Percentiles rank a stretch among this genome's conserved stretches.
These are phyloP conservation scores for Mycosphaerelloides madeirae DNA, from an alignment of 2,329 filamentous ascomycete genomes.

Conservation along the genomic window DNA sequence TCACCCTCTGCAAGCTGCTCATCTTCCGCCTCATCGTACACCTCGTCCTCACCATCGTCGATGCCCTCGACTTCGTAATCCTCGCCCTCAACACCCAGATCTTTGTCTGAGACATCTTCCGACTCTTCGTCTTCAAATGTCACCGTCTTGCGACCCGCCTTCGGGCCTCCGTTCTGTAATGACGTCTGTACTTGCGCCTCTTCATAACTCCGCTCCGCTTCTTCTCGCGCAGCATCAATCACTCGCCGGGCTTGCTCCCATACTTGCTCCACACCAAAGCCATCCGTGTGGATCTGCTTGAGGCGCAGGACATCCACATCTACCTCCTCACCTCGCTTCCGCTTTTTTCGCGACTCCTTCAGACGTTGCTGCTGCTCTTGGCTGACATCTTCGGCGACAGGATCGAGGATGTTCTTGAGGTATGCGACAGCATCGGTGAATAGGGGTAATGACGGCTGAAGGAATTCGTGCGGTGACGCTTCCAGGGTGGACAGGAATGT, in stretches of 20 bases:
- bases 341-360: constrained; percentile 66
- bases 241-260: constrained; percentile 92
- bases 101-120: constrained; percentile 24
- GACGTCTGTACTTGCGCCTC: constrained; percentile 29
- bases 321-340: constrained; percentile 60
- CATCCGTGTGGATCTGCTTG: constrained; percentile 77
- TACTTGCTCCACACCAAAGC: constrained; percentile 81
- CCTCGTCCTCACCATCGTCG: constrained; percentile 35
- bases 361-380: constrained; percentile 66
- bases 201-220: constrained; percentile 49
- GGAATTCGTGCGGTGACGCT: constrained; percentile 60
- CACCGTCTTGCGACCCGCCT: constrained; percentile 29
- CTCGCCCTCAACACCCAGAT: constrained; percentile 33
- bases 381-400: constrained; percentile 68
- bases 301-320: constrained; percentile 61
- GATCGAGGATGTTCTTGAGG: constrained; percentile 76
- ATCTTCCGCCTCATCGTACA: constrained; percentile 32
- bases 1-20: constrained; percentile 38
- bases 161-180: constrained; percentile 8
- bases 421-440: constrained; percentile 66
- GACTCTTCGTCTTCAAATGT: constrained; percentile 34
- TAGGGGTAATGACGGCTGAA: constrained; percentile 66
- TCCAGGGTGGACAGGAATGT: constrained; percentile 19
- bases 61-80: constrained; percentile 33
- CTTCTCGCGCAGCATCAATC: constrained; percentile 58